These are phyloP conservation scores for Teunomyces kruisii DNA, from an alignment of 805 yeast species.

Conservation along the genomic window DNA sequence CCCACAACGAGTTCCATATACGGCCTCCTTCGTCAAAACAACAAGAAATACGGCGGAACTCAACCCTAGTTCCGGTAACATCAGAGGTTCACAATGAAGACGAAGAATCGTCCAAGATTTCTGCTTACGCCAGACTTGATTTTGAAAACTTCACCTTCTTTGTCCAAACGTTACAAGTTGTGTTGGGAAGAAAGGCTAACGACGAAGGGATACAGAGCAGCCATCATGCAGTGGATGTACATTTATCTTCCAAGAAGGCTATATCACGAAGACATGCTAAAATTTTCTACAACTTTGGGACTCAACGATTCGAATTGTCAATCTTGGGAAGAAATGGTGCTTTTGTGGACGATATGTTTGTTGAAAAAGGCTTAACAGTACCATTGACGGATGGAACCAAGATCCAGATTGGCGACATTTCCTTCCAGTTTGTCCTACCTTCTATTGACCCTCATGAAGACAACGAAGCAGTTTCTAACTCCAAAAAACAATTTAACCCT, in stretches of 20 bases:
- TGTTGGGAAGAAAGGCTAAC: slow-evolving; percentile 80
- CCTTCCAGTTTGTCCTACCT: slow-evolving; percentile 85
- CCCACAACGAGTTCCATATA: slow-evolving; percentile 5
- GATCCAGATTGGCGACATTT: slow-evolving; percentile 90
- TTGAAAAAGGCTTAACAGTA: slow-evolving; percentile 88
- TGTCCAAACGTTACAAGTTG: slow-evolving; percentile 92
- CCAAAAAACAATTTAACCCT: slow-evolving; percentile 51
- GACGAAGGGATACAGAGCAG: slow-evolving; percentile 57
- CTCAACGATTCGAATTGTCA: slow-evolving; percentile 88
- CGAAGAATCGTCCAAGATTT: slow-evolving; percentile 34
- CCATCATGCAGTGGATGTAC: slow-evolving; percentile 82
- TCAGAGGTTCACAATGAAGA: slow-evolving; percentile 14
- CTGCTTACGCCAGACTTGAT: slow-evolving; percentile 76
- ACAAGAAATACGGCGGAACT: slow-evolving; percentile 15
- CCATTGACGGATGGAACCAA: slow-evolving; percentile 79
- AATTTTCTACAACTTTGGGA: slow-evolving; percentile 94
- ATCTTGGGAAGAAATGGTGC: slow-evolving; percentile 96
- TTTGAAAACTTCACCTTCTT: slow-evolving; percentile 92
- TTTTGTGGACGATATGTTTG: slow-evolving; percentile 86
- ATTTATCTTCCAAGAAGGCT: slow-evolving; percentile 88
- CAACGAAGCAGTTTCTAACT: slow-evolving; percentile 9
- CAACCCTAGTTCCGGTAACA: slow-evolving; percentile 17
- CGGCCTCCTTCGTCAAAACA: slow-evolving; percentile 1
- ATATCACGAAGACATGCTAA: slow-evolving; percentile 93
- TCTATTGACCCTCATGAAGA: slow-evolving; percentile 47